phyloP scores from a whole-genome alignment of 2,329 filamentous ascomycete genomes.

The Talaromyces amestolkiae region DNA sequence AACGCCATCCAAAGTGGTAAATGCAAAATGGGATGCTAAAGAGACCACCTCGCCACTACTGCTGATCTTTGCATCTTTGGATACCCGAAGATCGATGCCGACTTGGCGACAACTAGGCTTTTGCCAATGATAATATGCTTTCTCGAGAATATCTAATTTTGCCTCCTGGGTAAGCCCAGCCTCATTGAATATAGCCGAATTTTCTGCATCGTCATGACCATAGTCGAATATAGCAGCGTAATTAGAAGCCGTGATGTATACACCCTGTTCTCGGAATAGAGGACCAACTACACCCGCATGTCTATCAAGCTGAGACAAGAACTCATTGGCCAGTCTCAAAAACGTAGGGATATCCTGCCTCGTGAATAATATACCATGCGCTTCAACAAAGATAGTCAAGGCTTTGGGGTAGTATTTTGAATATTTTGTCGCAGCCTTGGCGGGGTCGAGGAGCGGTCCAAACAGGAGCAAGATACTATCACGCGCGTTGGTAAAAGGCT shows the following conservation, averaged over 20 bases:
- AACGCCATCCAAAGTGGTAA: conserved; percentile 43
- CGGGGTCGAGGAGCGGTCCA: conserved; percentile 48
- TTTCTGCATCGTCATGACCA: conserved; percentile 41
- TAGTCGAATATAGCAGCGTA: conserved; percentile 57
- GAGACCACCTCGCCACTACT: conserved; percentile 29
- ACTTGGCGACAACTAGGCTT: background rate
- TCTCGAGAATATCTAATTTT: conserved; percentile 20
- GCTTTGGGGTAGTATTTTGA: conserved; percentile 25
- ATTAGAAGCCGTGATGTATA: conserved; percentile 55
- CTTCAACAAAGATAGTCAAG: conserved; percentile 52
- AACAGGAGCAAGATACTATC: conserved; percentile 58
- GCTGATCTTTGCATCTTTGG: conserved; percentile 18
- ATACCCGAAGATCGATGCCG: background rate
- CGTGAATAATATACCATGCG: conserved; percentile 52
- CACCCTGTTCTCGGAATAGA: conserved; percentile 54
- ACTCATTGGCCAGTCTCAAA: conserved; percentile 38
- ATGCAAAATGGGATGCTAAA: conserved; percentile 43
- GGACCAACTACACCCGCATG: conserved; percentile 49
- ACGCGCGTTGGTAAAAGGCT: conserved; percentile 55
- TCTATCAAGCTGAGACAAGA: conserved; percentile 46
- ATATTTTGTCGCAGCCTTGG: conserved; percentile 32
- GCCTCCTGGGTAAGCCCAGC: conserved; percentile 20
- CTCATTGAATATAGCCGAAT: conserved; percentile 30
- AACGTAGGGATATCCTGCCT: conserved; percentile 38
- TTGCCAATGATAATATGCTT: conserved; percentile 27